Base-by-base conservation (phyloP, 768 basidiomycete genomes). In the Boletus eberwhitei region DNA sequence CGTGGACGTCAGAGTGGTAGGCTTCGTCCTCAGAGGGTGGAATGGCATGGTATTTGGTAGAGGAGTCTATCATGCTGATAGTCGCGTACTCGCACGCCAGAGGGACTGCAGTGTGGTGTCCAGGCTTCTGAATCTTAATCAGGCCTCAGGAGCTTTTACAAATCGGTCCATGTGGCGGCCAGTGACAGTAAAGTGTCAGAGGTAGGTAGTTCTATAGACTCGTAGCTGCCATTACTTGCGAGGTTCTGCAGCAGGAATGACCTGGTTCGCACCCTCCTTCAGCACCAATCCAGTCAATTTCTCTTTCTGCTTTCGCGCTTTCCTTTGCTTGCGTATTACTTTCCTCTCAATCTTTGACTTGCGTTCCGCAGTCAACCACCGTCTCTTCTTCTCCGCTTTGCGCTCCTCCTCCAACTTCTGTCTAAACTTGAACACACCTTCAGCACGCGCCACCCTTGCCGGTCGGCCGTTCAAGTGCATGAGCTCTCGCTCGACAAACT, bases 381-480 rank as follows among this genome's bases (percentile, higher is more conserved):
- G 79, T 59, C 77, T 78, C 75, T 85, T 86, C 73, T 80, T 77
- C 67, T 82, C 78, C 47, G 78, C 81, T 58, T 81, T 80, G 55
- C 79, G 74, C 58, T 87, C 79, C 47, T 79, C 77, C 53, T 80
- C 77, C 52, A 90, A 55, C 58, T 75, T 75, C 64, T 82, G 76
- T 56, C 83, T 77, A 80, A 83, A 92, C 70, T 85, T 88, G 76
- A 82, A 90, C 35, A 78, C 77, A 45, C 87, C 90, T 64, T 92
- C 89, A 12, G 85, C 85, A 41, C 77, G 81, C 3, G 86, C 88
- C 55, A 87, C 85, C 59, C 77, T 75, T 53, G 71, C 70, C 22
- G 77, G 82, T 38, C 88, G 83, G 22, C 86, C 87, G 50, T 81
- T 77, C 59, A 85, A 67, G 54, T 84, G 71, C 54, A 75, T 69